These are phyloP conservation scores for Sordariomycetes sp. DNA, from an alignment of 2,329 filamentous ascomycete genomes.

Conservation along the genomic window DNA sequence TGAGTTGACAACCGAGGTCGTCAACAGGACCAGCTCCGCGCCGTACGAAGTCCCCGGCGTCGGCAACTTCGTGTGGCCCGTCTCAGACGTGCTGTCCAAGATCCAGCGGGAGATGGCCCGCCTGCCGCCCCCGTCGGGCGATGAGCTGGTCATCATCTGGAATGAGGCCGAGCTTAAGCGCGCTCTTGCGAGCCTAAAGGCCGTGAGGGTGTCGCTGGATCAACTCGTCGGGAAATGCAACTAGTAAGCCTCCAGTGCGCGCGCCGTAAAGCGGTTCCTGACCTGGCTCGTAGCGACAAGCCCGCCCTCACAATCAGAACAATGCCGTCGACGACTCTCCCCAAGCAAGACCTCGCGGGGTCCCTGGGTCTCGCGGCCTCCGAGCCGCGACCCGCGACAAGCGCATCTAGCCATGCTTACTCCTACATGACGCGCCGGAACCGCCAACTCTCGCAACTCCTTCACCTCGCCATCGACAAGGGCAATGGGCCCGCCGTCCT, in stretches of 20 bases:
- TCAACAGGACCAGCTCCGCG: slow-evolving; percentile 9
- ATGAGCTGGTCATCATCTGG: slow-evolving; percentile 9
- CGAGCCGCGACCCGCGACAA: neutral
- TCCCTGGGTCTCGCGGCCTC: neutral
- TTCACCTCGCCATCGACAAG: slow-evolving; percentile 13
- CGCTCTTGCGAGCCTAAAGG: neutral
- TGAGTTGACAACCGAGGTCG: slow-evolving; percentile 5
- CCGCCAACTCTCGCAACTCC: slow-evolving; percentile 1
- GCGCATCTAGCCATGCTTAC: neutral
- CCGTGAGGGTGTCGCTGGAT: neutral
- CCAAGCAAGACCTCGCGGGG: neutral
- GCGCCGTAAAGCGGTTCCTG: neutral
- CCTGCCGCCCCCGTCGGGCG: slow-evolving; percentile 3
- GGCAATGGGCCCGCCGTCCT: slow-evolving; percentile 10
- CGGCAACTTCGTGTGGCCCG: slow-evolving; percentile 28
- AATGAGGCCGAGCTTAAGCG: slow-evolving; percentile 8
- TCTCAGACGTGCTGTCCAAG: slow-evolving; percentile 6
- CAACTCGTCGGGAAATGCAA: neutral
- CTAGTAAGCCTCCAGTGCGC: neutral
- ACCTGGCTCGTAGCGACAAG: neutral
- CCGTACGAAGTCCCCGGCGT: slow-evolving; percentile 17
- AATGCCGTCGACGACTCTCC: neutral
- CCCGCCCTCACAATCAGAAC: neutral
- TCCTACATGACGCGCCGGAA: slow-evolving; percentile 1
- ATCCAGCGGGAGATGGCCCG: neutral